A percentile compares a stretch with the other conserved stretches of the same genome.
phyloP scores from a whole-genome alignment of 306 rosid species.

The Ormosia semicastrata region DNA sequence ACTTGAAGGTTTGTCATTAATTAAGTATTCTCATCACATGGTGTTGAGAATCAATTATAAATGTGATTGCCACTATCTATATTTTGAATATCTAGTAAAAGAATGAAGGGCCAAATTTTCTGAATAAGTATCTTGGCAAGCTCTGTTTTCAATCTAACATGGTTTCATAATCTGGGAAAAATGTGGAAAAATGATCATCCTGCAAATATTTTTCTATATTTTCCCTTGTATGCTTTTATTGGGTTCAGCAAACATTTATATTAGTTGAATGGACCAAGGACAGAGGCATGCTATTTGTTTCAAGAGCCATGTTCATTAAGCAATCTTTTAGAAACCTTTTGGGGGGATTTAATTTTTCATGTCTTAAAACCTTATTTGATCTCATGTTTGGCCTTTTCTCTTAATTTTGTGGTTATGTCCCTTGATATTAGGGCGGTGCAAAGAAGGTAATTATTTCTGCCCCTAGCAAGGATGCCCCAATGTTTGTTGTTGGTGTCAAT shows the following conservation, averaged over 20 bases:
- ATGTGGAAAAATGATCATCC: neutral
- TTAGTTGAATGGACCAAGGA: neutral
- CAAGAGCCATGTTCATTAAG: neutral
- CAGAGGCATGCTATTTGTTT: neutral
- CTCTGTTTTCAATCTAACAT: too few relatives aligned
- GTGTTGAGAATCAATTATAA: neutral
- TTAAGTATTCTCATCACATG: too few relatives aligned
- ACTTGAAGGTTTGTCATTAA: constrained; percentile 57
- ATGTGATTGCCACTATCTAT: too few relatives aligned
- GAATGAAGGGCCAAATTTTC: too few relatives aligned
- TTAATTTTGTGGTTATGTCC: neutral
- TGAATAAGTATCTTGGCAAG: too few relatives aligned
- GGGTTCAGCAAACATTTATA: neutral
- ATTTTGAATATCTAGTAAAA: too few relatives aligned
- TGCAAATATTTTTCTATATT: too few relatives aligned
- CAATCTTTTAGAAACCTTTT: neutral
- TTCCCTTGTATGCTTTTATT: neutral
- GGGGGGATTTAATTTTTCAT: neutral
- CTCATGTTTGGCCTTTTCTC: neutral
- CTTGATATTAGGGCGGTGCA: constrained; percentile 71
- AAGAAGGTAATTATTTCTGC: constrained; percentile 93
- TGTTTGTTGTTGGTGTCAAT: constrained; percentile 95
- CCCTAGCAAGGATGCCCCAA: constrained; percentile 93
- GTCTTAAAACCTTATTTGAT: neutral
- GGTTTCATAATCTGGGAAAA: neutral